Evolutionary conservation across 345 rosid species (phyloP), one percentile per base, ranked within the genome.

Genomic region (Aethionema arabicum): DNA sequence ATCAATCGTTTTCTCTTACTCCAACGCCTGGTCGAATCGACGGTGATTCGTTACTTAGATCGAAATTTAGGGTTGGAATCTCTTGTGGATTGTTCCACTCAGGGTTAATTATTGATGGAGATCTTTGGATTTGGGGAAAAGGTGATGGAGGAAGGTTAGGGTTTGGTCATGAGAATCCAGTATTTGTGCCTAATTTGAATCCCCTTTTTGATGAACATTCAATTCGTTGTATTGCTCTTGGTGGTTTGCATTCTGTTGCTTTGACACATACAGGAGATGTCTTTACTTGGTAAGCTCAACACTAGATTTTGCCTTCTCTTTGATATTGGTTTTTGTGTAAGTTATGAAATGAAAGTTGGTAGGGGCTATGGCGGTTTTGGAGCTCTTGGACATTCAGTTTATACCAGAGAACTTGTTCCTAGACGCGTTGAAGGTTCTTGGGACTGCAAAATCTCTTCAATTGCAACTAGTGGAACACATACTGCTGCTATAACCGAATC

Each of bases 351-450:
- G 79, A 82, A 21, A 90, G 90, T 68, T 72, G 74, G 56, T 81
- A 88, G 96, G 96, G 97, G 97, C 15, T 87, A 90, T 78, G 99
- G 96, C 15, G 97, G 99, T 36, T 90, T 93, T 77, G 97, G 97
- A 68, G 97, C 99, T 4, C 84, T 90, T 53, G 96, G 99, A 2
- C 99, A 93, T 74, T 72, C 79, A 27, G 97, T 93, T 73, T 90
- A 87, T 76, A 82, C 78, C 32, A 77, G 95, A 71, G 99, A 93
- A 75, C 78, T 87, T 9, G 61, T 87, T 6, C 99, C 95, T 43
- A 83, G 85, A 78, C 71, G 87, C 76, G 96, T 93, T 21, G 84
- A 89, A 50, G 84, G 87, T n/a, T 45, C 71, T 57, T 87, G 89
- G 87, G 62, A 67, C 14, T 76, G 74, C 55, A 81, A 75, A 60